Conservation (phyloP, 2,329 filamentous ascomycete species). For the Periconia sp. region DNA sequence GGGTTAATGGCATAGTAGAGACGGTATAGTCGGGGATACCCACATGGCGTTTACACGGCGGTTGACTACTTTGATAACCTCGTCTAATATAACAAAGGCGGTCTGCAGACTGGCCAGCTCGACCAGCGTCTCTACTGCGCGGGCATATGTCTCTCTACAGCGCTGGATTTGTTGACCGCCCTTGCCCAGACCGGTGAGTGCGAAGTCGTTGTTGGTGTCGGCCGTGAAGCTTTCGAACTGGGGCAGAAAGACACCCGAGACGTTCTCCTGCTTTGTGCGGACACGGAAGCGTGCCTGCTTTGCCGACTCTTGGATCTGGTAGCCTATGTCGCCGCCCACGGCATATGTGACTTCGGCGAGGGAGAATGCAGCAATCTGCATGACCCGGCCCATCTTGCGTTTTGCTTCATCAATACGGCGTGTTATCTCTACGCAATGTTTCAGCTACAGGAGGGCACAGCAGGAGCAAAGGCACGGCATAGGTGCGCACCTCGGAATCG, state of each 20-base stretch:
- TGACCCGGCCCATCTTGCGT: constrained; percentile 98
- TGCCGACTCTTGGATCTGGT: constrained; percentile 96
- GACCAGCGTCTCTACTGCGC: constrained; percentile 93
- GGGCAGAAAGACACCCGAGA: constrained; percentile 93
- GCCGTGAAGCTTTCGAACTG: constrained; percentile 90
- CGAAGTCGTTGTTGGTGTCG: constrained; percentile 94
- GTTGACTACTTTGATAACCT: constrained; percentile 99
- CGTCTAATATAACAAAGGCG: constrained; percentile 95
- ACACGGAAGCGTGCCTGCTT: constrained; percentile 92
- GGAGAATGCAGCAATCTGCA: constrained; percentile 98
- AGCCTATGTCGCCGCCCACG: constrained; percentile 89
- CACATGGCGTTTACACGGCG: constrained; percentile 96
- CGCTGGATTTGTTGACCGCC: constrained; percentile 96
- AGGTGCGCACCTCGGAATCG: constrained; percentile 80
- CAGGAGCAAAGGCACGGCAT: constrained; percentile 13
- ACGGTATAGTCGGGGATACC: constrained; percentile 43
- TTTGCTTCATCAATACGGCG: constrained; percentile 98
- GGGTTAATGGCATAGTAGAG: constrained; percentile 12
- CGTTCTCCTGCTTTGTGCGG: constrained; percentile 96
- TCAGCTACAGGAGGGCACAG: constrained; percentile 25
- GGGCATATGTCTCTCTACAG: constrained; percentile 92
- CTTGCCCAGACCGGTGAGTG: constrained; percentile 92
- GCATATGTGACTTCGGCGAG: constrained; percentile 97
- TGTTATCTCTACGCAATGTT: constrained; percentile 73
- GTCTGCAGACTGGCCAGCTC: constrained; percentile 96